A percentile compares a stretch with the other conserved stretches of the same genome.
Conservation (phyloP, 2,329 filamentous ascomycete genomes). For the Sordariomycetes sp. region DNA sequence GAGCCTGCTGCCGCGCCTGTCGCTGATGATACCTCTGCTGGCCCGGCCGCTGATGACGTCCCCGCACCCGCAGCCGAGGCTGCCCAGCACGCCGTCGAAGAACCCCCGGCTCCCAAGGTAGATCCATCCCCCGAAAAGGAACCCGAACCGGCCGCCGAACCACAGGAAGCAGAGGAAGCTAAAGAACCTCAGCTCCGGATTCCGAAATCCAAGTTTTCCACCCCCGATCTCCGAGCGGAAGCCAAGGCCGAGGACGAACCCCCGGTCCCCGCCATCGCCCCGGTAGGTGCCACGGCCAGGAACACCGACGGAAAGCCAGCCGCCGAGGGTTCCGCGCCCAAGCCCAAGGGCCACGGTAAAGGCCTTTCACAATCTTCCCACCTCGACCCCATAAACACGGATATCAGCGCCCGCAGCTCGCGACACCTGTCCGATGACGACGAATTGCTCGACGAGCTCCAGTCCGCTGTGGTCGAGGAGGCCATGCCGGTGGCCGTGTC, state of each 20-base stretch:
- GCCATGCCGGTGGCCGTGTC: constrained; percentile 73
- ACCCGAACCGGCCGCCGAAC: not conserved
- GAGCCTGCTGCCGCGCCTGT: not conserved
- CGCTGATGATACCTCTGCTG: not conserved
- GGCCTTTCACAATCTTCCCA: constrained; percentile 13
- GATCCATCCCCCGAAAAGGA: not conserved
- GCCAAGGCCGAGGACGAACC: not conserved
- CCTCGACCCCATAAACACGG: constrained; percentile 44
- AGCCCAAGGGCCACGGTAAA: constrained; percentile 14
- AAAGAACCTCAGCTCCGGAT: constrained; percentile 9
- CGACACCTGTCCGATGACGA: constrained; percentile 58
- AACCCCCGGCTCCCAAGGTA: not conserved
- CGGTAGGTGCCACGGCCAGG: not conserved
- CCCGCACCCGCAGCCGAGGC: constrained; percentile 5
- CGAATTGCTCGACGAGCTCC: constrained; percentile 74
- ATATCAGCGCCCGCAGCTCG: constrained; percentile 17
- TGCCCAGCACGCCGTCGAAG: constrained; percentile 3
- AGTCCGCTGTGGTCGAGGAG: constrained; percentile 70
- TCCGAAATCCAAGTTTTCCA: constrained; percentile 33
- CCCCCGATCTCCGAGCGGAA: constrained; percentile 17
- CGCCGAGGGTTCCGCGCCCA: constrained; percentile 1
- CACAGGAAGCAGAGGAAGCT: not conserved
- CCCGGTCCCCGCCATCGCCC: constrained; percentile 1
- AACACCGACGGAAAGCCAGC: not conserved
- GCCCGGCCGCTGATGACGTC: not conserved